A percentile compares a stretch with the other conserved stretches of the same genome.
Evolutionary conservation across 306 rosid species (phyloP).

Genomic region (Trifolium dubium): DNA sequence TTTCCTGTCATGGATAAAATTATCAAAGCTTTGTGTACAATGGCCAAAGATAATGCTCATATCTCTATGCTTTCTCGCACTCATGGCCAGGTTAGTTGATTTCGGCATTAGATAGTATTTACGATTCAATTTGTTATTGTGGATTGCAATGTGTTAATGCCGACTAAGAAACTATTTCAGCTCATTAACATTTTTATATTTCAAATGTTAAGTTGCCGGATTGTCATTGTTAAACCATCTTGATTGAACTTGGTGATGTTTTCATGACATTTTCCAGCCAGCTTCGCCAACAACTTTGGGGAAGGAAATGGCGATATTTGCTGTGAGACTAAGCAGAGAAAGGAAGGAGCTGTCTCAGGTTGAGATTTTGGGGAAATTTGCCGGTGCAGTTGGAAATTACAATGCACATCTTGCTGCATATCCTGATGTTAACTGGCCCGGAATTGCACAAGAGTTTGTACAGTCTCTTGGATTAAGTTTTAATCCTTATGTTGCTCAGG

Average conservation of each 20-base stretch:
- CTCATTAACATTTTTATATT: background rate
- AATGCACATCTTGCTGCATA: conserved; percentile 92
- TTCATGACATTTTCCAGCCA: conserved; percentile 54
- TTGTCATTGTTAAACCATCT: background rate
- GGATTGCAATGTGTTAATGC: conserved; percentile 18
- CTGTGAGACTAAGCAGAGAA: conserved; percentile 77
- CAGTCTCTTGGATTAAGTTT: conserved; percentile 76
- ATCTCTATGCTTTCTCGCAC: conserved; percentile 89
- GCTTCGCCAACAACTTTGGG: conserved; percentile 97
- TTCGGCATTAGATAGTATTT: conserved; percentile 26
- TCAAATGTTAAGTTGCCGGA: background rate
- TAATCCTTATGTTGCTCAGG: conserved; percentile 87
- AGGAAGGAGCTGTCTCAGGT: conserved; percentile 66
- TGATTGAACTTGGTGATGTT: conserved; percentile 23
- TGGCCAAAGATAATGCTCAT: conserved; percentile 73
- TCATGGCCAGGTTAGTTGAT: conserved; percentile 80
- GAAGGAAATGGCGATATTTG: conserved; percentile 94
- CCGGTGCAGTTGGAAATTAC: conserved; percentile 97
- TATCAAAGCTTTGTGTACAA: conserved; percentile 58
- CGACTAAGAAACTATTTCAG: background rate
- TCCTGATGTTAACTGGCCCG: conserved; percentile 75
- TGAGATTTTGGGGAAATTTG: conserved; percentile 86
- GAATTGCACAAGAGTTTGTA: conserved; percentile 72
- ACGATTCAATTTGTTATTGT: conserved; percentile 8
- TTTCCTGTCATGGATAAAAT: conserved; percentile 73